These are phyloP conservation scores for Scutellaria barbata DNA, from an alignment of 257 asterid genomes.

Conservation along the genomic window DNA sequence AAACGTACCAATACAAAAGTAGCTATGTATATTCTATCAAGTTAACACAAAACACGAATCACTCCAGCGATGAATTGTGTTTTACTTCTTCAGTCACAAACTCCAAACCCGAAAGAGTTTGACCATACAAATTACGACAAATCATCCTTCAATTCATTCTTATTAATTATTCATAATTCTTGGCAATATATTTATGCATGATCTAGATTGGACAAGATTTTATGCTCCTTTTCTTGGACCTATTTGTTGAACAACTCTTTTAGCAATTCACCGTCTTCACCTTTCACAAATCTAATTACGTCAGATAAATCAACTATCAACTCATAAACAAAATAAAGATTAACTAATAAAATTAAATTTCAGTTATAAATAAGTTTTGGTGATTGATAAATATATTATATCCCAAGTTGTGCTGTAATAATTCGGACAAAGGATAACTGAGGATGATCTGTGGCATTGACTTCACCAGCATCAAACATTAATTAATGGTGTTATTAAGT, in stretches of 20 bases:
- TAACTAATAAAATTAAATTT: too few relatives aligned
- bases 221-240: constrained; percentile 34
- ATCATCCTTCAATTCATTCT: neutral
- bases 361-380: neutral
- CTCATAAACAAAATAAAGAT: too few relatives aligned
- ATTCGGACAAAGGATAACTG: neutral
- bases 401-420: neutral
- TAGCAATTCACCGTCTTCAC: neutral
- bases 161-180: neutral
- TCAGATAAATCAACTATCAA: too few relatives aligned
- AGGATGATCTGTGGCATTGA: neutral
- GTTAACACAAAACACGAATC: neutral
- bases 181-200: too few relatives aligned
- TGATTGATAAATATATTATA: neutral
- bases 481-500: neutral
- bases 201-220: constrained; percentile 15
- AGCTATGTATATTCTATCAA: too few relatives aligned
- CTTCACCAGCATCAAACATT: neutral
- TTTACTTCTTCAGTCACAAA: constrained; percentile 16
- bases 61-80: constrained; percentile 18
- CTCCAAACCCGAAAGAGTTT: neutral
- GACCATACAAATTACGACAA: neutral
- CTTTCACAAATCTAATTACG: too few relatives aligned
- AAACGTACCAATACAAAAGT: neutral
- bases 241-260: constrained; percentile 41